Evolutionary conservation across 345 rosid genomes (phyloP).

Genomic region (Pistacia atlantica): DNA sequence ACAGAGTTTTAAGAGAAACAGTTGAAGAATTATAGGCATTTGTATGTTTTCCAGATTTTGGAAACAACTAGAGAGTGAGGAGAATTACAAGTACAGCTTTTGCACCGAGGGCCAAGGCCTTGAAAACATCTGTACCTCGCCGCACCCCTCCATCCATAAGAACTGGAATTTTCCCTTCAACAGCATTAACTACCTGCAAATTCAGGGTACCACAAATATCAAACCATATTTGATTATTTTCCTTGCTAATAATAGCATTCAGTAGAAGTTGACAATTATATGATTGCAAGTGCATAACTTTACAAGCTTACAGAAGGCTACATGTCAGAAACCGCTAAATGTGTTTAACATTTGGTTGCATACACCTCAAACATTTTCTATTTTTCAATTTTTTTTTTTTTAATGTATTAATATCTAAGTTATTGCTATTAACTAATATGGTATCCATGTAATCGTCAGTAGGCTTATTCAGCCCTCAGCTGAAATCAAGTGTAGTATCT

Average conservation of each 20-base stretch:
- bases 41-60: background rate
- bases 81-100: conserved; percentile 72
- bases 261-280: background rate
- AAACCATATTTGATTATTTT: background rate
- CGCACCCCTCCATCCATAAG: conserved; percentile 85
- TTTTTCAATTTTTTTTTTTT: no score
- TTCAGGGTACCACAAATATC: conserved; percentile 1
- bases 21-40: background rate
- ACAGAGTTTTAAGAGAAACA: background rate
- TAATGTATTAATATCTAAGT: no score
- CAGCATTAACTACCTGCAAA: conserved; percentile 69
- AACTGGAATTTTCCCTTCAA: conserved; percentile 73
- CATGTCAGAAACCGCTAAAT: no score
- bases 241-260: background rate
- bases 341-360: no score
- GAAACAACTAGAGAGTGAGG: background rate
- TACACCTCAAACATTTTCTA: no score
- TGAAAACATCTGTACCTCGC: conserved; percentile 86
- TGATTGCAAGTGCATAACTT: background rate
- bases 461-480: no score
- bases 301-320: no score
- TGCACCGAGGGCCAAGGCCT: conserved; percentile 91
- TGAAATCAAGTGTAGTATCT: no score
- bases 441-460: background rate
- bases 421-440: background rate